Evolutionary conservation across 192 early-diverging fungal species (phyloP).

Genomic region (Backusella circina): DNA sequence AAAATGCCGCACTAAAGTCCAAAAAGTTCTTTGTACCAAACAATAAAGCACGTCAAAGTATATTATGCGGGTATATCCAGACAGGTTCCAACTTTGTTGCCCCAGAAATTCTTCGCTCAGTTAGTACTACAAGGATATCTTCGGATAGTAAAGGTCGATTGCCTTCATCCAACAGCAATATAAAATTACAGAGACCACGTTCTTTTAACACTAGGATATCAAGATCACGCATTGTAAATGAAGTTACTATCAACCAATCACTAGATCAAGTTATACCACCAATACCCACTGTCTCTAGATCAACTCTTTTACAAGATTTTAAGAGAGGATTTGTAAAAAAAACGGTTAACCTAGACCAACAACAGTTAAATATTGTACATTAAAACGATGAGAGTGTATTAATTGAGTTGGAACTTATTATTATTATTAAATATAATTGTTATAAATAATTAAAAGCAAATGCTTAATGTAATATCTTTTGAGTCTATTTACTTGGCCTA

Average conservation of each 20-base stretch:
- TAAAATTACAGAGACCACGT: not conserved
- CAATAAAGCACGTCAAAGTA: conserved; percentile 39
- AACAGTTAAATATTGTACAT: too few species aligned
- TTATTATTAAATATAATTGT: too few species aligned
- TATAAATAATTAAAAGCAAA: too few species aligned
- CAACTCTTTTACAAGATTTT: conserved; percentile 8
- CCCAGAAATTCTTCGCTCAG: not conserved
- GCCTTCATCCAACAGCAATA: not conserved
- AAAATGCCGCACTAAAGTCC: conserved; percentile 50
- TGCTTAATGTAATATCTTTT: too few species aligned
- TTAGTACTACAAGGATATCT: not conserved
- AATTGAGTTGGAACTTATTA: too few species aligned
- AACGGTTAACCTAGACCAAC: not conserved
- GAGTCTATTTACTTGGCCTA: too few species aligned
- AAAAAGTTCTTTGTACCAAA: conserved; percentile 42
- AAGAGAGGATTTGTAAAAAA: not conserved
- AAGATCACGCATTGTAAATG: not conserved
- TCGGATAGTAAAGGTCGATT: not conserved
- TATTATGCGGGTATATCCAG: conserved; percentile 11
- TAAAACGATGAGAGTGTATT: too few species aligned
- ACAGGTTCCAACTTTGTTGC: not conserved
- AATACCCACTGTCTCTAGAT: not conserved
- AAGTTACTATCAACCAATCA: not conserved
- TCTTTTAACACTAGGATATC: not conserved
- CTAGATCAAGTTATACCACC: not conserved